Conservation (phyloP, 805 yeast genomes). For the Kregervanrija delftensis region DNA sequence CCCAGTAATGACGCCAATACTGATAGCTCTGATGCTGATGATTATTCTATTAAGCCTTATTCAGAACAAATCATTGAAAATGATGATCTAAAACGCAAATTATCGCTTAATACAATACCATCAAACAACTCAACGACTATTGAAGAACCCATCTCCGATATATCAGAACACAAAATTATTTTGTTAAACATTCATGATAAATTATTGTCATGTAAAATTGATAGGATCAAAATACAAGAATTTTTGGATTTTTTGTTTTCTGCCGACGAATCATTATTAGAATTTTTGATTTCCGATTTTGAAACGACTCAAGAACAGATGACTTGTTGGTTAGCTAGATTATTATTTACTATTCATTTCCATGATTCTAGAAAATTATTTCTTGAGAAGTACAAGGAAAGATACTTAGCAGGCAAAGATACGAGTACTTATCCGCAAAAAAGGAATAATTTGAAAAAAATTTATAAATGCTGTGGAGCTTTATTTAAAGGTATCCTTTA, state of each 20-base stretch:
- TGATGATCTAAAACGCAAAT: no score
- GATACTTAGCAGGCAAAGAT: background rate
- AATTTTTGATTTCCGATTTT: conserved; percentile 6
- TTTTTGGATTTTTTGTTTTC: conserved; percentile 7
- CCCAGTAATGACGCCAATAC: no score
- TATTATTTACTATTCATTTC: conserved; percentile 14
- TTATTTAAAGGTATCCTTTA: background rate
- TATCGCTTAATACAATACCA: no score
- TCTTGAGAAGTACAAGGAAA: conserved; percentile 5
- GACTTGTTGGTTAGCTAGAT: conserved; percentile 10
- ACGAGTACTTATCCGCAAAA: background rate
- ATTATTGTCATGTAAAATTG: conserved; percentile 6
- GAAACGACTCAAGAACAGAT: conserved; percentile 1
- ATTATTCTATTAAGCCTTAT: no score
- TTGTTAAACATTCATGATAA: background rate
- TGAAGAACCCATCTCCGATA: no score
- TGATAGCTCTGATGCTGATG: no score
- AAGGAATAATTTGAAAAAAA: background rate
- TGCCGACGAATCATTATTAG: conserved; percentile 4
- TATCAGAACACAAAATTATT: background rate
- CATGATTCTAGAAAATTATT: conserved; percentile 19
- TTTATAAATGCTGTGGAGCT: background rate
- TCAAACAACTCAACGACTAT: no score
- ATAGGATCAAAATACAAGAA: conserved; percentile 14
- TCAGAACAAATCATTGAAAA: no score